phyloP scores from a whole-genome alignment of 345 rosid species.

The Eucalyptus marginata region DNA sequence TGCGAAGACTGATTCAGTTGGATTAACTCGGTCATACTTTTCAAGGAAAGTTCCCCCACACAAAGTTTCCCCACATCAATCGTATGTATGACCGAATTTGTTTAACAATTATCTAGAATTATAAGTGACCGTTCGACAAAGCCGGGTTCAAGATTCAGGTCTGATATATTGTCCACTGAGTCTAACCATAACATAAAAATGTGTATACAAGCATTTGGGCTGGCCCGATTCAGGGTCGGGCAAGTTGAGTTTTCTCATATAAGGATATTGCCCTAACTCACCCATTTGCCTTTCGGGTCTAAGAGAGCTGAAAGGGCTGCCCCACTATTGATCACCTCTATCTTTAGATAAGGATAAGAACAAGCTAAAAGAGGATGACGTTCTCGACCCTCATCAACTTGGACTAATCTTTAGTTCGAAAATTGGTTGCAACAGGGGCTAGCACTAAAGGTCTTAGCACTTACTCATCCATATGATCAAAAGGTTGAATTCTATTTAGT shows the following conservation, averaged over 20 bases:
- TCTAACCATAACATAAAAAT: background rate
- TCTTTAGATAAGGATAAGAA: background rate
- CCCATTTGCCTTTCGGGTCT: background rate
- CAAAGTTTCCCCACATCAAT: background rate
- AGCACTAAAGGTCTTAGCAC: background rate
- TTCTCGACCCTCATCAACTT: background rate
- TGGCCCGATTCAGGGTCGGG: background rate
- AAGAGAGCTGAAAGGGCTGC: background rate
- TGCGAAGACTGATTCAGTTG: background rate
- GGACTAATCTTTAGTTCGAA: background rate
- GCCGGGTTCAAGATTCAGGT: background rate
- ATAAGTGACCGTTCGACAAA: background rate
- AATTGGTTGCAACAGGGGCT: background rate
- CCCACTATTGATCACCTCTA: background rate
- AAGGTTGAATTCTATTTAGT: background rate
- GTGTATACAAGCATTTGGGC: rapidly evolving
- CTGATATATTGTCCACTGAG: background rate
- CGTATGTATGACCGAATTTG: background rate
- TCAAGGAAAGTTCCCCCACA: background rate
- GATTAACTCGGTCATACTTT: background rate
- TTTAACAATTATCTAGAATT: background rate
- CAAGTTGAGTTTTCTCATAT: background rate
- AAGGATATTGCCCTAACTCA: background rate
- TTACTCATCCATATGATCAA: background rate
- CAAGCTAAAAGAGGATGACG: background rate